phyloP scores from a whole-genome alignment of 257 asterid species.

The Rhazya stricta region DNA sequence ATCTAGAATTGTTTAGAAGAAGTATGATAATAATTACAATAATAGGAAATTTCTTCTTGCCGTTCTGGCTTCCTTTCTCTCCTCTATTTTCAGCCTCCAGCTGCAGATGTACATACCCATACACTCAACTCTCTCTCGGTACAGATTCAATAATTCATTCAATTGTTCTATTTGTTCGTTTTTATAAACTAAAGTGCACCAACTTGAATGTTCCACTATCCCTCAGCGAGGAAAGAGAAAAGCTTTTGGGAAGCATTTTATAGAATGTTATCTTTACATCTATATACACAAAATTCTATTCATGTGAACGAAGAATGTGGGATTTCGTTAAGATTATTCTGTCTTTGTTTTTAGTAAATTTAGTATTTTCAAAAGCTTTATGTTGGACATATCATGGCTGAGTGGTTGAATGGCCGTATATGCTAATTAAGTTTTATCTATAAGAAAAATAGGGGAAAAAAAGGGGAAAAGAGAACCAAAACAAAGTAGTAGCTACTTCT shows the following conservation, averaged over 20 bases:
- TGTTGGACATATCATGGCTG: neutral
- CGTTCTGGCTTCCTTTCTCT: too few species aligned
- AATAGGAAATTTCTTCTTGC: too few species aligned
- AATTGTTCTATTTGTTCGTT: too few species aligned
- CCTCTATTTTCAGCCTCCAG: too few species aligned
- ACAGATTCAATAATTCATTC: too few species aligned
- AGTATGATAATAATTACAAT: too few species aligned
- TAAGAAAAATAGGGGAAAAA: neutral
- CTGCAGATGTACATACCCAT: too few species aligned
- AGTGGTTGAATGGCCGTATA: neutral
- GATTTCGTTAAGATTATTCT: neutral
- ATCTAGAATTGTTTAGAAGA: too few species aligned
- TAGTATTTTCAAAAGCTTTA: neutral
- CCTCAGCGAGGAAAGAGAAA: neutral
- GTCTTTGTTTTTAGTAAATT: neutral
- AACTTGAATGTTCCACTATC: neutral
- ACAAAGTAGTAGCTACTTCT: neutral
- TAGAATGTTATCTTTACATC: neutral
- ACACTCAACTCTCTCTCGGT: too few species aligned
- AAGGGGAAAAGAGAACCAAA: neutral
- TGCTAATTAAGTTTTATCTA: neutral
- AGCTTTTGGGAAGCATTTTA: too few species aligned
- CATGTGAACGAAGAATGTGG: neutral
- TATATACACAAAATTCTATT: neutral
- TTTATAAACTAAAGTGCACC: slow-evolving; percentile 3